Evolutionary conservation across 768 basidiomycete genomes (phyloP).

Genomic region (Panellus pusillus): DNA sequence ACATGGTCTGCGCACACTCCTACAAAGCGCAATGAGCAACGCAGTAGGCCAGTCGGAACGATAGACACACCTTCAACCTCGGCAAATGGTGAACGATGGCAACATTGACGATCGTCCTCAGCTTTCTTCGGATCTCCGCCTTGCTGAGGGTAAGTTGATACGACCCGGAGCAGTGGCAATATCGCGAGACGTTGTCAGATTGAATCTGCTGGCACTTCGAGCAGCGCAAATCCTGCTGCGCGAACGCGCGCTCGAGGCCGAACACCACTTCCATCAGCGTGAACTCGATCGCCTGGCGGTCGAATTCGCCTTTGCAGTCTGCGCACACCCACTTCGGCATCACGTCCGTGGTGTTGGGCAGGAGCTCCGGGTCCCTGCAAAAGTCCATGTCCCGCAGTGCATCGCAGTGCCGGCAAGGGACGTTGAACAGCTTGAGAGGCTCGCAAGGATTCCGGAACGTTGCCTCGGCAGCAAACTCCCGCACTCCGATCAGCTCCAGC

Average conservation of each 20-base stretch:
- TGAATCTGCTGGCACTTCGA: constrained; percentile 89
- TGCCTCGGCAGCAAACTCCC: constrained; percentile 86
- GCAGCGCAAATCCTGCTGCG: constrained; percentile 90
- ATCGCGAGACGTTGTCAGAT: constrained; percentile 80
- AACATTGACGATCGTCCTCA: constrained; percentile 84
- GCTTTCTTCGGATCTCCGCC: constrained; percentile 65
- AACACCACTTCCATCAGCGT: constrained; percentile 77
- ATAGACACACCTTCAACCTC: constrained; percentile 59
- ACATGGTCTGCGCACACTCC: constrained; percentile 48
- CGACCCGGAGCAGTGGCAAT: constrained; percentile 86
- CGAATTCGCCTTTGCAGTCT: constrained; percentile 82
- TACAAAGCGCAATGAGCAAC: constrained; percentile 20
- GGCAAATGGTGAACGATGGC: constrained; percentile 69
- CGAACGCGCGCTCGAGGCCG: constrained; percentile 67
- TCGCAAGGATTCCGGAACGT: constrained; percentile 91
- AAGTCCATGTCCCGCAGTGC: constrained; percentile 89
- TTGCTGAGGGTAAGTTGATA: constrained; percentile 75
- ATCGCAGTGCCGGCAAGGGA: constrained; percentile 89
- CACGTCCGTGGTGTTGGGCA: constrained; percentile 54
- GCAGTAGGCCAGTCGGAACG: neutral
- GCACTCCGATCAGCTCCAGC: constrained; percentile 82
- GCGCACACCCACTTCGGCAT: constrained; percentile 68
- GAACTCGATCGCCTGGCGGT: constrained; percentile 85
- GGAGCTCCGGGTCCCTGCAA: constrained; percentile 85
- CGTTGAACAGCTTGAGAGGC: constrained; percentile 77